Conservation (phyloP, 2,329 filamentous ascomycete species). For the Pseudocercospora musae region DNA sequence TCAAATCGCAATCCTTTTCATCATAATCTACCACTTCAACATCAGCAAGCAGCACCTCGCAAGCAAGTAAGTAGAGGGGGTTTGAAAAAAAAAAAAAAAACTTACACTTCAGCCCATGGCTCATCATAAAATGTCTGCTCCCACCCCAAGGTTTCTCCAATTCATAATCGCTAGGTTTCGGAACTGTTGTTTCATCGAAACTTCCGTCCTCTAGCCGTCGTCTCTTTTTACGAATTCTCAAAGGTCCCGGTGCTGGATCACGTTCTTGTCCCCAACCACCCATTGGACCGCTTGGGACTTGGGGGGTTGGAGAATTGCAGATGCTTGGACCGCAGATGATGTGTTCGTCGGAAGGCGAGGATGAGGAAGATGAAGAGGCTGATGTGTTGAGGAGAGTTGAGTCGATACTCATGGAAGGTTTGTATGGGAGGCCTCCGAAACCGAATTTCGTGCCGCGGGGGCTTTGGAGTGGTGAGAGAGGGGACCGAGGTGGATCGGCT, state of each 20-base stretch:
- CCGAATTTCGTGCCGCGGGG: background rate
- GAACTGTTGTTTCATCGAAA: background rate
- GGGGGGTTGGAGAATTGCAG: background rate
- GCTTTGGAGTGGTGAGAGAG: background rate
- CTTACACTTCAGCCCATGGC: conserved; percentile 10
- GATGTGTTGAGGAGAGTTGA: background rate
- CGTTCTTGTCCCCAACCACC: background rate
- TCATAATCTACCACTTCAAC: conserved; percentile 1
- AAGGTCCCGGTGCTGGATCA: background rate
- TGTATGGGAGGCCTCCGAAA: conserved; percentile 3
- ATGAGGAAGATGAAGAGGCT: too few species aligned
- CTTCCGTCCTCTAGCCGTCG: background rate
- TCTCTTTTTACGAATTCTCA: background rate
- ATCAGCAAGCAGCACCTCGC: background rate
- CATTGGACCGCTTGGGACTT: background rate
- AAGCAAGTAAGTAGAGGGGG: background rate
- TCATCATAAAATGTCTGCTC: conserved; percentile 6
- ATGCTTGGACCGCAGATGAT: background rate
- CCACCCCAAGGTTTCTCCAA: conserved; percentile 2
- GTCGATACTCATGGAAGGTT: background rate
- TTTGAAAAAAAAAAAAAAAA: too few species aligned
- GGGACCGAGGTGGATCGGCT: background rate
- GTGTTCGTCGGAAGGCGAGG: background rate
- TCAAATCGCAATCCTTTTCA: conserved; percentile 1
- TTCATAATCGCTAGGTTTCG: background rate